A percentile compares a stretch with the other conserved stretches of the same genome.
These are phyloP conservation scores for Starmerella sirachaensis DNA, from an alignment of 805 yeast species.

Conservation along the genomic window DNA sequence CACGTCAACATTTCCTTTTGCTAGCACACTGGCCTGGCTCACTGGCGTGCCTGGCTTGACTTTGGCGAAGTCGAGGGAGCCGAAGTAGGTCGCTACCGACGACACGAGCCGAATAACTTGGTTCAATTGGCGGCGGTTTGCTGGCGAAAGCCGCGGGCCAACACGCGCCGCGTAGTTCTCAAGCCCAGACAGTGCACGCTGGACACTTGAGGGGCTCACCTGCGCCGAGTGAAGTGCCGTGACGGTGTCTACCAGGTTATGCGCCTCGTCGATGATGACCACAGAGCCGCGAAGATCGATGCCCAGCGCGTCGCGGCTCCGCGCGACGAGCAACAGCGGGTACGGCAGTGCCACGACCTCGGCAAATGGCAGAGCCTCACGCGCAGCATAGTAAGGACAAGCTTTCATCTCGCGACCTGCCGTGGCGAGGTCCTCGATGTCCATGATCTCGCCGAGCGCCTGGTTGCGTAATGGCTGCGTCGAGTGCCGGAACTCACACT, in stretches of 20 bases:
- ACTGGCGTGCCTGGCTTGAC: constrained; percentile 45
- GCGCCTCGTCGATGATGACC: constrained; percentile 85
- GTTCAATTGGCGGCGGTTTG: constrained; percentile 56
- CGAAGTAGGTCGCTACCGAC: constrained; percentile 40
- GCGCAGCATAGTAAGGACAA: constrained; percentile 75
- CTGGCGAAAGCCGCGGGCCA: constrained; percentile 50
- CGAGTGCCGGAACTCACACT: constrained; percentile 36
- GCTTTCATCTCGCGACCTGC: constrained; percentile 46
- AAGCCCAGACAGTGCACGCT: constrained; percentile 37
- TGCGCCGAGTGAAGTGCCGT: constrained; percentile 54
- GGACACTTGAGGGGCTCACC: constrained; percentile 41
- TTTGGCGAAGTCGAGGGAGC: constrained; percentile 23
- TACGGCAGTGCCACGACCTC: constrained; percentile 81
- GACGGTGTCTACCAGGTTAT: constrained; percentile 69
- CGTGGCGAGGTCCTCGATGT: constrained; percentile 63
- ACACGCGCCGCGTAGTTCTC: constrained; percentile 48
- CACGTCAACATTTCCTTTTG: constrained; percentile 51
- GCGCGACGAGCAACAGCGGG: constrained; percentile 55
- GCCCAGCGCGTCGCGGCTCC: constrained; percentile 47
- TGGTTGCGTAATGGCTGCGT: constrained; percentile 25
- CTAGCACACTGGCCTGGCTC: constrained; percentile 41
- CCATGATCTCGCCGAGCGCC: constrained; percentile 50
- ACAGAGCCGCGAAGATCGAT: constrained; percentile 51
- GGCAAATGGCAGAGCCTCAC: constrained; percentile 43
- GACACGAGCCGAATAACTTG: constrained; percentile 50